Evolutionary conservation across 176 grass and related monocot genomes (phyloP).

Genomic region (Musa acuminata): DNA sequence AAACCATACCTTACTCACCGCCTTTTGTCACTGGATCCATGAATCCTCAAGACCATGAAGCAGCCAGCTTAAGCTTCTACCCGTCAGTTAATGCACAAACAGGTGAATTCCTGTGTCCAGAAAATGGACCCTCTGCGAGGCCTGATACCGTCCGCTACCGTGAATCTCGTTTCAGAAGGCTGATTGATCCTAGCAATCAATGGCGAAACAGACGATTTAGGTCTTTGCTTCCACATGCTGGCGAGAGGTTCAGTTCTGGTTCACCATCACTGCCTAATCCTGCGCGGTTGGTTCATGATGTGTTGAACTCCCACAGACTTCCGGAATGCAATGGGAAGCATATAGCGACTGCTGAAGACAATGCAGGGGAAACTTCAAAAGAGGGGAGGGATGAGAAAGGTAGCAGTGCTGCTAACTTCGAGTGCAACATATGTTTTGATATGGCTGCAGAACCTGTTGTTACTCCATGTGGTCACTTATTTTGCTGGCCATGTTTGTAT

Average conservation of each 20-base stretch:
- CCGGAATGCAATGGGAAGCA: conserved; percentile 34
- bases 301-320: conserved; percentile 35
- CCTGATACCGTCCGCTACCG: conserved; percentile 36
- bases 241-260: conserved; percentile 29
- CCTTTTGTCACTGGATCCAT: background rate
- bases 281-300: conserved; percentile 22
- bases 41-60: conserved; percentile 22
- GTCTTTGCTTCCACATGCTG: conserved; percentile 46
- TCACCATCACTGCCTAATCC: conserved; percentile 7
- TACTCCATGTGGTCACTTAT: conserved; percentile 73
- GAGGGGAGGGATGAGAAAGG: conserved; percentile 31
- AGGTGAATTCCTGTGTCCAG: conserved; percentile 34
- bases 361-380: conserved; percentile 5
- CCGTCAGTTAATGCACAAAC: conserved; percentile 27
- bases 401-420: conserved; percentile 39
- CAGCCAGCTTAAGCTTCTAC: conserved; percentile 30
- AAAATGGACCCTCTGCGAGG: conserved; percentile 46
- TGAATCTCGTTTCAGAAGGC: conserved; percentile 39
- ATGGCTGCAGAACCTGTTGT: conserved; percentile 57
- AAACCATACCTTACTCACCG: background rate
- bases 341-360: conserved; percentile 32
- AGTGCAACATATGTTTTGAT: conserved; percentile 78
- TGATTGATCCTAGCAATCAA: conserved; percentile 58
- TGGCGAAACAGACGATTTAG: conserved; percentile 54
- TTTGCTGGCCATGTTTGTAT: conserved; percentile 81